Conservation (phyloP, 148 eudicot species). For the Silene latifolia region DNA sequence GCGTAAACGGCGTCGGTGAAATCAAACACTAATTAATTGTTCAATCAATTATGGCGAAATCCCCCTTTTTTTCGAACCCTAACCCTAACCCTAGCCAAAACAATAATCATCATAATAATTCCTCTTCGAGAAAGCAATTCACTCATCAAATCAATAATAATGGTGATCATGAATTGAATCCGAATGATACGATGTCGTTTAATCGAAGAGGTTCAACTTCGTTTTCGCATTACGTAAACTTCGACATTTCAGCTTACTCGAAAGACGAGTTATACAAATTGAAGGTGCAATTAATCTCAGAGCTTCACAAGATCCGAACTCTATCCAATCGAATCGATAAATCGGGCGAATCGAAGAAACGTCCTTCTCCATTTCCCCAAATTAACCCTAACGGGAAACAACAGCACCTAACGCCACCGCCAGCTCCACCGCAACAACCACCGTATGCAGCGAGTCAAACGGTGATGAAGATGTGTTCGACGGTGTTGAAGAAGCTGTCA, state of each 20-base stretch:
- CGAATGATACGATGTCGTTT: conserved; percentile 24
- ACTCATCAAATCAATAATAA: conserved; percentile 2
- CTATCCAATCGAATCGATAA: conserved; percentile 25
- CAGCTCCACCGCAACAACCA: conserved; percentile 3
- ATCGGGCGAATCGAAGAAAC: conserved; percentile 13
- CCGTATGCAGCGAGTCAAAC: conserved; percentile 4
- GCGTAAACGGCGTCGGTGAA: conserved; percentile 34
- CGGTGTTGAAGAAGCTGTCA: conserved; percentile 39
- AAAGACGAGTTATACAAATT: conserved; percentile 38
- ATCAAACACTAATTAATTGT: conserved; percentile 37
- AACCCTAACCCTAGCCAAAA: conserved; percentile 29
- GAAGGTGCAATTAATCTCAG: conserved; percentile 36
- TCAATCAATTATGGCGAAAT: conserved; percentile 26
- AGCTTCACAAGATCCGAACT: conserved; percentile 39
- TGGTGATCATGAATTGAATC: not conserved
- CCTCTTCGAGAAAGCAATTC: conserved; percentile 17
- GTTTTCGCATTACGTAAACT: conserved; percentile 24
- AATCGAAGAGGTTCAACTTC: conserved; percentile 4
- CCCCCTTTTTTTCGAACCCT: conserved; percentile 25
- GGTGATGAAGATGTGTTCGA: conserved; percentile 39
- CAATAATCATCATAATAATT: not conserved
- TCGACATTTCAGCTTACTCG: conserved; percentile 32
- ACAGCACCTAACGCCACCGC: not conserved
- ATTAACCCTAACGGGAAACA: not conserved
- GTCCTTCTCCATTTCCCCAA: not conserved